Conservation (phyloP, 106 monocot species). For the Posidonia australis region DNA sequence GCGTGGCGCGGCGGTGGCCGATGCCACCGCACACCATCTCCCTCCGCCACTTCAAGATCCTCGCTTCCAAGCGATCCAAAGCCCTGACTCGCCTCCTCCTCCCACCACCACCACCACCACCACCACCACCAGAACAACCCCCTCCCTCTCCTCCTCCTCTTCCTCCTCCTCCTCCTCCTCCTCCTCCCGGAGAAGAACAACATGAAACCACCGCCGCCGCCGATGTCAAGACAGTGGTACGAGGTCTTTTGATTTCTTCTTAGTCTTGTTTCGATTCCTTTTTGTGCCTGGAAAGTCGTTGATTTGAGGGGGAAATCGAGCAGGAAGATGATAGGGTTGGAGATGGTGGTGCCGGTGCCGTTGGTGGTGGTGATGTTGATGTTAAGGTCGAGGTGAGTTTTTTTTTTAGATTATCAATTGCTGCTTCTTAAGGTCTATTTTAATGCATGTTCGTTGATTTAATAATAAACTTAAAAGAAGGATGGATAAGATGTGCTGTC, state of each 20-base stretch:
- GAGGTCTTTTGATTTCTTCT: too few relatives aligned
- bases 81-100: background rate
- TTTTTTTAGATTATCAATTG: background rate
- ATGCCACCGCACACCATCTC: conserved; percentile 11
- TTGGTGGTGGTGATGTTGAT: background rate
- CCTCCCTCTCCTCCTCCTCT: background rate
- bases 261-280: too few relatives aligned
- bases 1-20: conserved; percentile 2
- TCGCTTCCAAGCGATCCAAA: conserved; percentile 1
- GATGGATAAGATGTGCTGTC: too few relatives aligned
- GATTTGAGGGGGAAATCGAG: background rate
- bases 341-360: background rate
- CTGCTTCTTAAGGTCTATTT: background rate
- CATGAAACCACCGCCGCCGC: background rate
- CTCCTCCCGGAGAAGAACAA: background rate
- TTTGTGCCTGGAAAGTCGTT: too few relatives aligned
- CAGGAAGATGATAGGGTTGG: background rate
- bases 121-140: background rate
- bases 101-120: background rate
- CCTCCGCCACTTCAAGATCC: conserved; percentile 6
- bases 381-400: background rate
- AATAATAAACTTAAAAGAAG: background rate
- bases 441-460: background rate
- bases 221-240: background rate
- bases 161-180: background rate